Evolutionary conservation across 176 grass and related monocot genomes (phyloP).

Genomic region (Carex pumila): DNA sequence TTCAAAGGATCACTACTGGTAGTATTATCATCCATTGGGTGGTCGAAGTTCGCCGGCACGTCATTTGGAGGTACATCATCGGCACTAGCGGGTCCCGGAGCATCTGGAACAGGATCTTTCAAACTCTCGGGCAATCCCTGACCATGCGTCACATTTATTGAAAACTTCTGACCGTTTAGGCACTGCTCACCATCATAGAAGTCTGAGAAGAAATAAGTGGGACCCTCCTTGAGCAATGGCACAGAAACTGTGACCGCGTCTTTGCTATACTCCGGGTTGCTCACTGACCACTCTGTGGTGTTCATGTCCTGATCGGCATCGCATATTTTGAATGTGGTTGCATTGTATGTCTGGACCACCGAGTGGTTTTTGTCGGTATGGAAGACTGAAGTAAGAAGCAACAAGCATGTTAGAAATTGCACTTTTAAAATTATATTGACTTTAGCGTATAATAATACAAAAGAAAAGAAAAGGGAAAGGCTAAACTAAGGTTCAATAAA

Average conservation of each 20-base stretch:
- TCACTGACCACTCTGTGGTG: constrained; percentile 72
- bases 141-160: constrained; percentile 58
- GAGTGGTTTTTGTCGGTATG: constrained; percentile 97
- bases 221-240: constrained; percentile 70
- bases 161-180: constrained; percentile 67
- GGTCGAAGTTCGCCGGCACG: constrained; percentile 45
- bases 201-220: constrained; percentile 73
- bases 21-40: constrained; percentile 44
- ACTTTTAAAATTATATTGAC: neutral
- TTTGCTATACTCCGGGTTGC: constrained; percentile 72
- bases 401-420: neutral
- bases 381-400: constrained; percentile 47
- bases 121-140: constrained; percentile 80
- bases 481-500: neutral
- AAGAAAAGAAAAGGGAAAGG: neutral
- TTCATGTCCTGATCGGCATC: constrained; percentile 51
- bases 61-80: constrained; percentile 9
- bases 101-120: constrained; percentile 25
- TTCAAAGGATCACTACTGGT: constrained; percentile 13
- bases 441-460: neutral
- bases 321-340: constrained; percentile 73
- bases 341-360: constrained; percentile 82
- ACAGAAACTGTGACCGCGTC: constrained; percentile 58
- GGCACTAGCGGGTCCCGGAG: constrained; percentile 30
- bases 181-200: constrained; percentile 94